Percentiles rank a stretch among this genome's conserved stretches.
Conservation (phyloP, 805 yeast genomes). For the Maudiozyma bulderi region DNA sequence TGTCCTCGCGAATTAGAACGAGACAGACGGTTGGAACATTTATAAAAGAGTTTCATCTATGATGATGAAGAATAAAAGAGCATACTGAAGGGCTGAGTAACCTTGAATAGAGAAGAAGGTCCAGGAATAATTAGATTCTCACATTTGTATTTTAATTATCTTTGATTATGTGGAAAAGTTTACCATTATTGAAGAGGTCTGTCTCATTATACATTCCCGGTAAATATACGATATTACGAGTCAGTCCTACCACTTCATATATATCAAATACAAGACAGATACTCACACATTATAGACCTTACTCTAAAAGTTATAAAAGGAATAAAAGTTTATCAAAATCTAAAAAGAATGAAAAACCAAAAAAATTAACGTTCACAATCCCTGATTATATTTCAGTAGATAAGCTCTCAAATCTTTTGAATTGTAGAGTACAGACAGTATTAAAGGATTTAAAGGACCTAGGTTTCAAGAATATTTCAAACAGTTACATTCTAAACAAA, state of each 20-base stretch:
- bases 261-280: neutral
- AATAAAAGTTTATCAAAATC: constrained; percentile 3
- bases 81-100: too few relatives aligned
- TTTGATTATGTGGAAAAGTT: neutral
- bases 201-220: too few relatives aligned
- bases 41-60: too few relatives aligned
- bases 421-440: constrained; percentile 53
- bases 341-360: constrained; percentile 4
- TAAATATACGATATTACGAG: neutral
- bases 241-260: neutral
- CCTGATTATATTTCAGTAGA: constrained; percentile 76
- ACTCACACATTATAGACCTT: neutral
- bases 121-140: too few relatives aligned
- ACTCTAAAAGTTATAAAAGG: constrained; percentile 12
- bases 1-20: too few relatives aligned
- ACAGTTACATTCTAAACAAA: constrained; percentile 71
- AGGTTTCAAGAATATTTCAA: constrained; percentile 63
- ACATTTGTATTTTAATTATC: neutral
- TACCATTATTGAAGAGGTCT: too few relatives aligned
- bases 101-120: too few relatives aligned
- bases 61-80: too few relatives aligned
- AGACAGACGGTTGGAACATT: too few relatives aligned
- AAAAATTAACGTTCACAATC: constrained; percentile 29
- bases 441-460: constrained; percentile 47
- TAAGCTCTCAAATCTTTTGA: constrained; percentile 63